Conservation (phyloP, 2,329 filamentous ascomycete species). For the Penicillium fuscoglaucum region DNA sequence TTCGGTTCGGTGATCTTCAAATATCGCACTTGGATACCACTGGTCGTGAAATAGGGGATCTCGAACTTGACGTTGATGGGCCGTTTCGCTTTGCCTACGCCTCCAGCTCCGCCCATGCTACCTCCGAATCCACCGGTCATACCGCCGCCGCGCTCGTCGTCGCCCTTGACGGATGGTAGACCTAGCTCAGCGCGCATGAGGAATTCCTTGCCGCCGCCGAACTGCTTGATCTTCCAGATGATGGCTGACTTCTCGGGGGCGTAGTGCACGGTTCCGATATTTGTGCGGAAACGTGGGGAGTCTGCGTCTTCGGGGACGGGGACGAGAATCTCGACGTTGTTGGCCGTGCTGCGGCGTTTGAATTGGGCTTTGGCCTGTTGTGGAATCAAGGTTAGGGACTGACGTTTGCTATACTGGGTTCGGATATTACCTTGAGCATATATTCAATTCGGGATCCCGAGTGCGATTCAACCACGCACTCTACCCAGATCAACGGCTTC, state of each 20-base stretch:
- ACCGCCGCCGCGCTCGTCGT: slow-evolving; percentile 91
- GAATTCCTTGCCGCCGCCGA: slow-evolving; percentile 97
- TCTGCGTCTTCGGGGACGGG: slow-evolving; percentile 97
- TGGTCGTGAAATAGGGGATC: slow-evolving; percentile 99
- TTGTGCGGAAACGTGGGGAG: slow-evolving; percentile 92
- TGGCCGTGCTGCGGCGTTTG: slow-evolving; percentile 94
- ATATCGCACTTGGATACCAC: slow-evolving; percentile 96
- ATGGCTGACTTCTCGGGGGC: slow-evolving; percentile 96
- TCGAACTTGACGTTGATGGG: slow-evolving; percentile 99
- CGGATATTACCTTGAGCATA: slow-evolving; percentile 76
- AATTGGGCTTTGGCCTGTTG: slow-evolving; percentile 83
- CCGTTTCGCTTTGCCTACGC: slow-evolving; percentile 80
- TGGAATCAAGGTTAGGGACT: slow-evolving; percentile 3
- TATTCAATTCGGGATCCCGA: slow-evolving; percentile 96
- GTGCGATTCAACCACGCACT: slow-evolving; percentile 95
- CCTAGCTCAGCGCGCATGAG: slow-evolving; percentile 97
- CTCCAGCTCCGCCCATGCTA: slow-evolving; percentile 88
- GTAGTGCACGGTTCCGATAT: slow-evolving; percentile 96
- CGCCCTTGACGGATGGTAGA: slow-evolving; percentile 87
- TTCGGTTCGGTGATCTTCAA: slow-evolving; percentile 99
- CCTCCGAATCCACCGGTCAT: slow-evolving; percentile 98
- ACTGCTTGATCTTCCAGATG: slow-evolving; percentile 99
- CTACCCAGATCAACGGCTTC: slow-evolving; percentile 98
- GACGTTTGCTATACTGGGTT: not conserved
- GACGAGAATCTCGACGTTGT: slow-evolving; percentile 97